These are phyloP conservation scores for Logfia minima DNA, from an alignment of 129 eudicot genomes.

Conservation along the genomic window DNA sequence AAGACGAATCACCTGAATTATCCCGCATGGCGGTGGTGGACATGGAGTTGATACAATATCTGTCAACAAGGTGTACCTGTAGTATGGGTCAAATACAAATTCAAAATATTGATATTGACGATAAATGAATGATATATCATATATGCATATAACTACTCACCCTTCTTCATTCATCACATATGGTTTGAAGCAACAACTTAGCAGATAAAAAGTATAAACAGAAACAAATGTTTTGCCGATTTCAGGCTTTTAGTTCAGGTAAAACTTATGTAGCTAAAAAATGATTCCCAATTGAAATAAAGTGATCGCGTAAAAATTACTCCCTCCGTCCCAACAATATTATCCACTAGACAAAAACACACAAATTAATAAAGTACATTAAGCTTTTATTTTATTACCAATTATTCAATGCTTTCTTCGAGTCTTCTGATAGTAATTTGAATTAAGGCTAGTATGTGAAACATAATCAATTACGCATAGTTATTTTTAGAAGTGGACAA, in stretches of 20 bases:
- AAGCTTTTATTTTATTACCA: background rate
- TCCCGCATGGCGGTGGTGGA: slow-evolving; percentile 41
- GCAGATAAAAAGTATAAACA: background rate
- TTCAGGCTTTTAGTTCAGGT: background rate
- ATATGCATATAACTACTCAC: background rate
- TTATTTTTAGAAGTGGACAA: no score
- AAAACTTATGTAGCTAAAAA: background rate
- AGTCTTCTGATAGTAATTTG: no score
- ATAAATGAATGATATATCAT: slow-evolving; percentile 2
- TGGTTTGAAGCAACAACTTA: background rate
- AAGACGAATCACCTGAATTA: slow-evolving; percentile 68
- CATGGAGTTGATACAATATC: slow-evolving; percentile 32
- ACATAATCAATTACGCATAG: no score
- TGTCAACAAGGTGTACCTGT: slow-evolving; percentile 49
- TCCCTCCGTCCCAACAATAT: background rate
- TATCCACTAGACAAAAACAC: background rate
- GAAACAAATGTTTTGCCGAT: no score
- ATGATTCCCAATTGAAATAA: background rate
- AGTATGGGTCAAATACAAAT: background rate
- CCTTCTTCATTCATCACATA: slow-evolving; percentile 1
- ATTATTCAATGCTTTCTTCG: background rate
- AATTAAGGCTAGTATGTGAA: no score
- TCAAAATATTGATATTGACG: background rate
- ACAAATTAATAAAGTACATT: no score
- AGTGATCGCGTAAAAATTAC: background rate